Conservation (phyloP, 305 asterid species). For the Fraxinus albicans region DNA sequence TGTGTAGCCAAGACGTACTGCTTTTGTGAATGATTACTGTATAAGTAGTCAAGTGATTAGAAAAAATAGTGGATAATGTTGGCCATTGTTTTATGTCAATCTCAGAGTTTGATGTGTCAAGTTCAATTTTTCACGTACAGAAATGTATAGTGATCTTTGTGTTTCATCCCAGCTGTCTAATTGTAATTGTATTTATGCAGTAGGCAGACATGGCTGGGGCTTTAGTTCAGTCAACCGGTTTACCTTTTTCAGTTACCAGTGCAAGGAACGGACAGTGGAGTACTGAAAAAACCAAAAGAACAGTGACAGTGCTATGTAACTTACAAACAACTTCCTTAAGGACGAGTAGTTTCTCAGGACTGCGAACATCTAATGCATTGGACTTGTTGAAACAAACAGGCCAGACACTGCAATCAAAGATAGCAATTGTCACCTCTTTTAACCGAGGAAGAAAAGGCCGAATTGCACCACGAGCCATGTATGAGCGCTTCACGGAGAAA, state of each 20-base stretch:
- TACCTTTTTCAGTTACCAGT: conserved; percentile 53
- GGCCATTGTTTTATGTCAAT: background rate
- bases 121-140: background rate
- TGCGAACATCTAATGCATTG: conserved; percentile 66
- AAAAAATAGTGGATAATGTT: background rate
- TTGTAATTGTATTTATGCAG: conserved; percentile 33
- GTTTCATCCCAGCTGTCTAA: conserved; percentile 11
- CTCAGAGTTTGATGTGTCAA: background rate
- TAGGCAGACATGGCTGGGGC: conserved; percentile 64
- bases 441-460: conserved; percentile 47
- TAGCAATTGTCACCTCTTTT: conserved; percentile 42
- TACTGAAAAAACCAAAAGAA: conserved; percentile 44
- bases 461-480: conserved; percentile 74
- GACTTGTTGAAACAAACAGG: conserved; percentile 47
- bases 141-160: background rate
- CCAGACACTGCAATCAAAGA: conserved; percentile 62
- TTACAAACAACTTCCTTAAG: conserved; percentile 36
- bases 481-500: conserved; percentile 94
- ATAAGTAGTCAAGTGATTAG: background rate
- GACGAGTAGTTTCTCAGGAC: conserved; percentile 58
- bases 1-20: background rate
- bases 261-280: conserved; percentile 46
- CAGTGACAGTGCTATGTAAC: conserved; percentile 49
- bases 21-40: background rate
- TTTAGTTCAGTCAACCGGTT: conserved; percentile 61